Conservation (phyloP, 2,329 filamentous ascomycete genomes). For the Monosporascus ibericus region DNA sequence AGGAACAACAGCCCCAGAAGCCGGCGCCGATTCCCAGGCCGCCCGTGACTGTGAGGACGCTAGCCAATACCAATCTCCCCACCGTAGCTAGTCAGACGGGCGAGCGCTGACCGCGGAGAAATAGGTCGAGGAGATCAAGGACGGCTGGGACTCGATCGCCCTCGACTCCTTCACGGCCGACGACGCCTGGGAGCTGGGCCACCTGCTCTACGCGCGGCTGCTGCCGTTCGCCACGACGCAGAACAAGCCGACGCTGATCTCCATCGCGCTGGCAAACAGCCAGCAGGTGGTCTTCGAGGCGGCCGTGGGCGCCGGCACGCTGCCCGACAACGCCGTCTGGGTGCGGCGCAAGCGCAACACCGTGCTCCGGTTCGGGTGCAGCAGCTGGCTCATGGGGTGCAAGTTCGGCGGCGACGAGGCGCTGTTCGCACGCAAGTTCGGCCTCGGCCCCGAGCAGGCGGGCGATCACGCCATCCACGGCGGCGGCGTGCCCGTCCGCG, state of each 20-base stretch:
- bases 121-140: conserved; percentile 24
- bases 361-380: conserved; percentile 63
- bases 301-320: conserved; percentile 58
- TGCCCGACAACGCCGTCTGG: conserved; percentile 68
- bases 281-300: conserved; percentile 64
- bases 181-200: conserved; percentile 61
- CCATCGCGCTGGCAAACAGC: conserved; percentile 55
- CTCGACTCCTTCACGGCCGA: conserved; percentile 52
- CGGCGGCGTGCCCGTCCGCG: conserved; percentile 66
- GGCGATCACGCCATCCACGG: conserved; percentile 71
- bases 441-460: conserved; percentile 48
- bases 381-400: conserved; percentile 65
- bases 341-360: conserved; percentile 65
- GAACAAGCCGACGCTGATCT: conserved; percentile 50
- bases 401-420: conserved; percentile 61
- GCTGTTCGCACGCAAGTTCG: conserved; percentile 59
- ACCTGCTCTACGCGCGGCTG: conserved; percentile 58
- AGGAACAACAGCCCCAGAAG: background rate
- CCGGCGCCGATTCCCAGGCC: conserved; percentile 8
- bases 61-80: background rate
- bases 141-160: conserved; percentile 37
- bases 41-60: conserved; percentile 5
- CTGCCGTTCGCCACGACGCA: conserved; percentile 35
- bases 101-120: background rate
- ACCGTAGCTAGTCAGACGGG: background rate